phyloP scores from a whole-genome alignment of 1,284 basidiomycete genomes.

The Trametes sp. region DNA sequence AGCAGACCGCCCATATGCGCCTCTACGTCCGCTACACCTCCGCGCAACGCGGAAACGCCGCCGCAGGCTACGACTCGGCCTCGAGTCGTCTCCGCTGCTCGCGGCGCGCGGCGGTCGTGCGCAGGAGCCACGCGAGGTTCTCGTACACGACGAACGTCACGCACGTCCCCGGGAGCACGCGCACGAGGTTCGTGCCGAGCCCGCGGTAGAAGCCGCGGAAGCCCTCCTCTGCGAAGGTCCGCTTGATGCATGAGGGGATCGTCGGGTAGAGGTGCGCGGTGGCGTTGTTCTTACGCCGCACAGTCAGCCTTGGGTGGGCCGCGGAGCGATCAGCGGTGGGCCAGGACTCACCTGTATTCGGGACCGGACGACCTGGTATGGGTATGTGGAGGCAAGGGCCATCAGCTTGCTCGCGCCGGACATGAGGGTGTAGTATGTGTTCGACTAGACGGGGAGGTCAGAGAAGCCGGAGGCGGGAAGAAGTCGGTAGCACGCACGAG shows the following conservation, averaged over 20 bases:
- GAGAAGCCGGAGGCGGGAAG: background rate
- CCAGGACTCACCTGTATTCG: conserved; percentile 82
- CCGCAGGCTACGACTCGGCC: conserved; percentile 5
- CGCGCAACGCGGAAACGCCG: background rate
- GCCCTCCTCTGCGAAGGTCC: conserved; percentile 87
- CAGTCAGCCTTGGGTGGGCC: background rate
- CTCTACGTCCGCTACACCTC: background rate
- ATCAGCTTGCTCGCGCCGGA: conserved; percentile 91
- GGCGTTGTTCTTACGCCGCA: conserved; percentile 63
- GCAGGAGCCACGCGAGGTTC: conserved; percentile 87
- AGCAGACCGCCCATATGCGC: background rate
- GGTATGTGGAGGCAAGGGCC: conserved; percentile 90
- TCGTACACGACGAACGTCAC: conserved; percentile 99
- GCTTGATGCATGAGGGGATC: conserved; percentile 81
- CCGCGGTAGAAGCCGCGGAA: conserved; percentile 93
- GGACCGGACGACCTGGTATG: conserved; percentile 96
- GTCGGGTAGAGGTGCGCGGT: conserved; percentile 75
- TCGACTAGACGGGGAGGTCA: conserved; percentile 64
- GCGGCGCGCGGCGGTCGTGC: conserved; percentile 59
- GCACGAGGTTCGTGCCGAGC: conserved; percentile 93
- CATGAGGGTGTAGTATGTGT: conserved; percentile 91
- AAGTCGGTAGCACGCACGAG: conserved; percentile 62
- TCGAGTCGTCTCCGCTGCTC: conserved; percentile 24
- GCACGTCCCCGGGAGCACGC: conserved; percentile 96
- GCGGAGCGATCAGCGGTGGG: background rate